These are phyloP conservation scores for Calonectria montana DNA, from an alignment of 2,329 filamentous ascomycete genomes.

Conservation along the genomic window DNA sequence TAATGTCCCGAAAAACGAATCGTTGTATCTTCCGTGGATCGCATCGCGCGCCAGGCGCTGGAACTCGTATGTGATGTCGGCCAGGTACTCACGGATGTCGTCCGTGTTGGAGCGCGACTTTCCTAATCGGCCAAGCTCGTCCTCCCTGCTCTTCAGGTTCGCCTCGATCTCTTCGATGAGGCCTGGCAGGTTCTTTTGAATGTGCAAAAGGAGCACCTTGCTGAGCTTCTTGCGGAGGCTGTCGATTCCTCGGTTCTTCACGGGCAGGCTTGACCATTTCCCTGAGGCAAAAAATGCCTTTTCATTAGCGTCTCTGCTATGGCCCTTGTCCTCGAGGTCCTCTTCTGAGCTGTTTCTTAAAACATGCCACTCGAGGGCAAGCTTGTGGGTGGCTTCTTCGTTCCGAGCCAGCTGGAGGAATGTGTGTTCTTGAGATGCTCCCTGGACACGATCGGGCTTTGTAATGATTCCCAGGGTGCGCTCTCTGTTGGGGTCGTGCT, in stretches of 20 bases:
- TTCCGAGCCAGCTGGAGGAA: conserved; percentile 49
- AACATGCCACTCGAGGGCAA: conserved; percentile 62
- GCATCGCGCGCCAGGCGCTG: conserved; percentile 45
- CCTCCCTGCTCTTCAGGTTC: conserved; percentile 32
- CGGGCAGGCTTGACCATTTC: conserved; percentile 42
- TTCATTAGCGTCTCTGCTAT: conserved; percentile 45
- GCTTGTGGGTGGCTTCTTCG: conserved; percentile 38
- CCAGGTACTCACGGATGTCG: conserved; percentile 48
- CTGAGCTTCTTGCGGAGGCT: conserved; percentile 50
- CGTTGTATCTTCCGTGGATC: conserved; percentile 44
- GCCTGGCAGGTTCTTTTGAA: conserved; percentile 41
- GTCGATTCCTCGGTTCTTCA: conserved; percentile 47
- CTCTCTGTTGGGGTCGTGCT: conserved; percentile 3
- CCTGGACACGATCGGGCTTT: conserved; percentile 26
- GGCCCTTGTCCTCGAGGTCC: conserved; percentile 11
- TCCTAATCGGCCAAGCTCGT: conserved; percentile 35
- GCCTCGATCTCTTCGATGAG: conserved; percentile 42
- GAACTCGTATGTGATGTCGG: conserved; percentile 51
- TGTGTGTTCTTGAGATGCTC: conserved; percentile 45
- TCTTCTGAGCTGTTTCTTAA: conserved; percentile 59
- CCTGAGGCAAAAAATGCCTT: conserved; percentile 45
- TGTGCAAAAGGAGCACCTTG: conserved; percentile 43
- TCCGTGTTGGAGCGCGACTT: conserved; percentile 28
- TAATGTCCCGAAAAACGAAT: conserved; percentile 51
- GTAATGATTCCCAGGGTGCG: conserved; percentile 20